Conservation (phyloP, 345 rosid species). For the Mangifera indica region DNA sequence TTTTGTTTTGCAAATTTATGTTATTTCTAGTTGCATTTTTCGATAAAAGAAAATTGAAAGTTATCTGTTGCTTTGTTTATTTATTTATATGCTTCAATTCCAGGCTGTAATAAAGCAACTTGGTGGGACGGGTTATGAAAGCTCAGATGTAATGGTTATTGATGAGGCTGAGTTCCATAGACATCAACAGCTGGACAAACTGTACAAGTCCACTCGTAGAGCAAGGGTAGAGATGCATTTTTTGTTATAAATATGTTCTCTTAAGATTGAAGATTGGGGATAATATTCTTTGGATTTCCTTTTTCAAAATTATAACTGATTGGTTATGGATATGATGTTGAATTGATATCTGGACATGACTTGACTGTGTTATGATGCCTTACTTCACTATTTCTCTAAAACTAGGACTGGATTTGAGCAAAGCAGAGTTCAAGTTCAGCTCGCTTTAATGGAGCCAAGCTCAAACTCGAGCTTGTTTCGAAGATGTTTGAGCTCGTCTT, state of each 20-base stretch:
- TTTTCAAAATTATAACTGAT: background rate
- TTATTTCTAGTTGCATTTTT: background rate
- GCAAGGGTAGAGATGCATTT: conserved; percentile 53
- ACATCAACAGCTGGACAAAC: conserved; percentile 87
- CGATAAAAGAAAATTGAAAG: background rate
- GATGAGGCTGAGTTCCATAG: conserved; percentile 95
- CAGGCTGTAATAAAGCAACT: conserved; percentile 98
- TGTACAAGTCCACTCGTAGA: conserved; percentile 77
- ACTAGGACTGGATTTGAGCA: too few species aligned
- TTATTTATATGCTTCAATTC: conserved; percentile 21
- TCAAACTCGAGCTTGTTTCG: too few species aligned
- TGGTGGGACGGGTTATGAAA: conserved; percentile 82
- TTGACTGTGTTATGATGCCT: background rate
- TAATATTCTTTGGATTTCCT: background rate
- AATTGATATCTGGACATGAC: background rate
- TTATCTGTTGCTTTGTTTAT: background rate
- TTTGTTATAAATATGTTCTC: background rate
- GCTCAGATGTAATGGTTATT: conserved; percentile 81
- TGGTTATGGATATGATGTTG: background rate
- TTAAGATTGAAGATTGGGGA: conserved; percentile 4
- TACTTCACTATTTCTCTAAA: background rate
- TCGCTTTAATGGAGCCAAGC: too few species aligned
- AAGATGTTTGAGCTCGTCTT: too few species aligned
- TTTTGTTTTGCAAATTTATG: conserved; percentile 8
- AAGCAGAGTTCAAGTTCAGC: too few species aligned